These are phyloP conservation scores for Paraurostyla sp. DNA, from an alignment of 73 alveolate genomes.

Conservation along the genomic window DNA sequence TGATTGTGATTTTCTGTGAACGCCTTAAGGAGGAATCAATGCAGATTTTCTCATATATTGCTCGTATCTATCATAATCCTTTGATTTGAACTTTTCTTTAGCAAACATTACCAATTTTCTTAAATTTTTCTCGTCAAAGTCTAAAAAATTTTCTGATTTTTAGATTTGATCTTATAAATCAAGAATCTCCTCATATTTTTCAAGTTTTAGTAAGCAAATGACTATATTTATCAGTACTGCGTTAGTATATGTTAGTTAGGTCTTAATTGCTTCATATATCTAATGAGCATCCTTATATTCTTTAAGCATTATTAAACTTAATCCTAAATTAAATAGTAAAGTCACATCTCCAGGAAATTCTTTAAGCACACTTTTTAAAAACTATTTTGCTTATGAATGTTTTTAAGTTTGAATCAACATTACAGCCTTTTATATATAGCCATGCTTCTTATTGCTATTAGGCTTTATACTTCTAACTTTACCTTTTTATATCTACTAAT, in stretches of 20 bases:
- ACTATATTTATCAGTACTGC: constrained; percentile 39
- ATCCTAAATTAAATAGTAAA: constrained; percentile 23
- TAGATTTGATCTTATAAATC: not conserved
- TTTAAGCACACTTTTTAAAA: not conserved
- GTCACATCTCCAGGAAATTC: constrained; percentile 44
- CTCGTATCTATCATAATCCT: constrained; percentile 38
- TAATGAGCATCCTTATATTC: constrained; percentile 23
- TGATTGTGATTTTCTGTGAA: not conserved
- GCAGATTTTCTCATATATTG: too few relatives aligned
- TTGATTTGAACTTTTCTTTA: constrained; percentile 8
- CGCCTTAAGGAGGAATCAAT: not conserved
- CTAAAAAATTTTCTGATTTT: constrained; percentile 54
- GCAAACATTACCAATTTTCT: constrained; percentile 31
- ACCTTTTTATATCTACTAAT: not conserved
- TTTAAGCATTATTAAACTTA: not conserved
- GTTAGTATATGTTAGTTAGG: not conserved
- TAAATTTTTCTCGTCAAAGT: constrained; percentile 45
- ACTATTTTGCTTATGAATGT: constrained; percentile 31
- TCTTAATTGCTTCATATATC: not conserved
- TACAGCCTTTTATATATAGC: not conserved
- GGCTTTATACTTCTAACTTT: not conserved
- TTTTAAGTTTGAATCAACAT: constrained; percentile 18
- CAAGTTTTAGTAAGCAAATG: not conserved
- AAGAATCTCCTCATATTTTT: constrained; percentile 14
- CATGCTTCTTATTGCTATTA: constrained; percentile 39